Conservation (phyloP, 306 rosid genomes). For the Lathyrus tuberosus region DNA sequence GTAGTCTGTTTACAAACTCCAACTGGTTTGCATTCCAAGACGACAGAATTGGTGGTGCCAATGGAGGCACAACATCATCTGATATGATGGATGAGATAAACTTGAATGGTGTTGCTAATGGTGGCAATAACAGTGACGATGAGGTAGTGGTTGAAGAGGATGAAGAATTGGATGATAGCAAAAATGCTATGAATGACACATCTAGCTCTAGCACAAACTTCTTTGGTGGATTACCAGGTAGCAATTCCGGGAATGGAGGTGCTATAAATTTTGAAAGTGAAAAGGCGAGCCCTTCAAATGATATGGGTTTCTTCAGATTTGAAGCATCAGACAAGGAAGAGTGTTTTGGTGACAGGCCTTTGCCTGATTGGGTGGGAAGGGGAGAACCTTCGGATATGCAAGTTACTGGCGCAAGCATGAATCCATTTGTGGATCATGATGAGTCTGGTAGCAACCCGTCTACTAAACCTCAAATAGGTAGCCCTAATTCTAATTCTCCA, state of each 20-base stretch:
- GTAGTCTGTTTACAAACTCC: no score
- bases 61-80: slow-evolving; percentile 63
- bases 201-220: slow-evolving; percentile 60
- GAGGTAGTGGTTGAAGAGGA: slow-evolving; percentile 94
- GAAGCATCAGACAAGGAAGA: slow-evolving; percentile 71
- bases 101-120: slow-evolving; percentile 74
- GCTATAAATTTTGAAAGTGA: slow-evolving; percentile 51
- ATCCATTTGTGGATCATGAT: slow-evolving; percentile 79
- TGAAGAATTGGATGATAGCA: slow-evolving; percentile 68
- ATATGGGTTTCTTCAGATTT: slow-evolving; percentile 81
- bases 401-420: slow-evolving; percentile 66
- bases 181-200: slow-evolving; percentile 54
- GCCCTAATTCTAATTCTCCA: slow-evolving; percentile 51
- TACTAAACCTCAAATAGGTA: slow-evolving; percentile 47
- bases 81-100: slow-evolving; percentile 90
- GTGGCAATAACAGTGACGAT: slow-evolving; percentile 84
- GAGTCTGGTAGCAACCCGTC: slow-evolving; percentile 47
- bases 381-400: slow-evolving; percentile 74
- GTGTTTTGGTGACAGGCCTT: slow-evolving; percentile 71
- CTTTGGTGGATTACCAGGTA: slow-evolving; percentile 53
- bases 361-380: slow-evolving; percentile 97
- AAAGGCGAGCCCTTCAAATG: slow-evolving; percentile 54
- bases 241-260: slow-evolving; percentile 53
- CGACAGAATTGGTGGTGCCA: slow-evolving; percentile 61
- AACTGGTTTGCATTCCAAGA: no score